These are phyloP conservation scores for Magnusiomyces suaveolens DNA, from an alignment of 1,139 yeast species.

Conservation along the genomic window DNA sequence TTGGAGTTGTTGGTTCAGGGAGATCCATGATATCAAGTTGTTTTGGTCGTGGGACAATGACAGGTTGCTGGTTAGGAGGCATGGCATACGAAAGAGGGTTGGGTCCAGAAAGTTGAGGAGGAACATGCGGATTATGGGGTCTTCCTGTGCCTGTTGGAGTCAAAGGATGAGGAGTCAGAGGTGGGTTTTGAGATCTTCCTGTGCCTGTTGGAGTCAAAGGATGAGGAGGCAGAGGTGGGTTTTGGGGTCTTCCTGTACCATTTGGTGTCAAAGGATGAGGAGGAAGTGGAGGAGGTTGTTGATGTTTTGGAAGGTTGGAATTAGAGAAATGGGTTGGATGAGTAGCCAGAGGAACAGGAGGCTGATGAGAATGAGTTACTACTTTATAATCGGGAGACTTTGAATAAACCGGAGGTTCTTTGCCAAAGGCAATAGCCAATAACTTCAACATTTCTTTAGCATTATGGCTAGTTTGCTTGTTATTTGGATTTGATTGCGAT, in stretches of 20 bases:
- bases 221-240: conserved; percentile 31
- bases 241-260: conserved; percentile 18
- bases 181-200: conserved; percentile 17
- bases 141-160: conserved; percentile 22
- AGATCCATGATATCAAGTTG: conserved; percentile 19
- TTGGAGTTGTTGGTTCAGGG: conserved; percentile 9
- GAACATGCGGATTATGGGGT: conserved; percentile 20
- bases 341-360: background rate
- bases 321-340: conserved; percentile 1
- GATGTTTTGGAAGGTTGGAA: conserved; percentile 1
- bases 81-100: background rate
- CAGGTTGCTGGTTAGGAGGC: background rate
- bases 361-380: conserved; percentile 8
- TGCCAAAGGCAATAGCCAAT: conserved; percentile 37
- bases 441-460: conserved; percentile 30
- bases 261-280: conserved; percentile 10
- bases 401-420: conserved; percentile 45
- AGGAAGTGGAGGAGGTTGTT: conserved; percentile 15
- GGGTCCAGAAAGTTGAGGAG: background rate
- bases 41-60: conserved; percentile 8
- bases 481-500: too few relatives aligned
- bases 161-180: conserved; percentile 33
- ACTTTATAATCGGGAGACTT: conserved; percentile 27
- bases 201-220: conserved; percentile 22
- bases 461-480: conserved; percentile 17